Percentiles rank a stretch among this genome's conserved stretches.
phyloP scores from a whole-genome alignment of 1,139 yeast species.

The Protomyces arabidopsidicola region DNA sequence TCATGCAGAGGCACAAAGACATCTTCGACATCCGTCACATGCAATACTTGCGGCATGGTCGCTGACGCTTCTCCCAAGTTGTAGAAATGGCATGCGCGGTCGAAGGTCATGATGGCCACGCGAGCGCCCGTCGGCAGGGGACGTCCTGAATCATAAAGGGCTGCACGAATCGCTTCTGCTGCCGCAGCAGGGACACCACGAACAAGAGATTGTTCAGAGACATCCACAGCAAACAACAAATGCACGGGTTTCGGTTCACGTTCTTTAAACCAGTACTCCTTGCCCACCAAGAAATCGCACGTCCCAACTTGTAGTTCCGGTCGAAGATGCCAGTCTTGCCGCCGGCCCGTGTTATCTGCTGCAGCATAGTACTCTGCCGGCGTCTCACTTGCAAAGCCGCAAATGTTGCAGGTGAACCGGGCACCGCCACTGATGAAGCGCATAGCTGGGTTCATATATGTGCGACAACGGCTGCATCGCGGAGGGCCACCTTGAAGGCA shows the following conservation, averaged over 20 bases:
- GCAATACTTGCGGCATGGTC: constrained; percentile 55
- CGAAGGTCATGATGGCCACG: constrained; percentile 72
- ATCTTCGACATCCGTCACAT: constrained; percentile 69
- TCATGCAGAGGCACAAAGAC: constrained; percentile 72
- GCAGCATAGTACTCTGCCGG: constrained; percentile 59
- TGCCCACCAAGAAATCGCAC: constrained; percentile 77
- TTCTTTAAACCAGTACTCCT: constrained; percentile 54
- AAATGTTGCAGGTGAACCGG: constrained; percentile 75
- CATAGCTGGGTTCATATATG: constrained; percentile 84
- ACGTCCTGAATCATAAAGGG: constrained; percentile 45
- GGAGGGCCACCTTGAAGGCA: constrained; percentile 47
- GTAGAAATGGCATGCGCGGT: constrained; percentile 67
- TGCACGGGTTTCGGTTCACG: constrained; percentile 50
- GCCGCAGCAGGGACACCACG: constrained; percentile 62
- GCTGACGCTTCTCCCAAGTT: constrained; percentile 53
- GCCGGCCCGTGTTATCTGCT: constrained; percentile 54
- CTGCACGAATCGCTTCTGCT: constrained; percentile 66
- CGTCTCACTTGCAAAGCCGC: constrained; percentile 69
- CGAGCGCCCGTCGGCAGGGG: constrained; percentile 47
- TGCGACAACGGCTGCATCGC: constrained; percentile 84
- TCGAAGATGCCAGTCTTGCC: constrained; percentile 59
- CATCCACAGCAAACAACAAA: constrained; percentile 74
- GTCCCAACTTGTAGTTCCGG: constrained; percentile 82
- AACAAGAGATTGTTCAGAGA: constrained; percentile 58
- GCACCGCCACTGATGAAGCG: constrained; percentile 59